These are phyloP conservation scores for Mallotus repandus DNA, from an alignment of 441 rosid genomes.

Conservation along the genomic window DNA sequence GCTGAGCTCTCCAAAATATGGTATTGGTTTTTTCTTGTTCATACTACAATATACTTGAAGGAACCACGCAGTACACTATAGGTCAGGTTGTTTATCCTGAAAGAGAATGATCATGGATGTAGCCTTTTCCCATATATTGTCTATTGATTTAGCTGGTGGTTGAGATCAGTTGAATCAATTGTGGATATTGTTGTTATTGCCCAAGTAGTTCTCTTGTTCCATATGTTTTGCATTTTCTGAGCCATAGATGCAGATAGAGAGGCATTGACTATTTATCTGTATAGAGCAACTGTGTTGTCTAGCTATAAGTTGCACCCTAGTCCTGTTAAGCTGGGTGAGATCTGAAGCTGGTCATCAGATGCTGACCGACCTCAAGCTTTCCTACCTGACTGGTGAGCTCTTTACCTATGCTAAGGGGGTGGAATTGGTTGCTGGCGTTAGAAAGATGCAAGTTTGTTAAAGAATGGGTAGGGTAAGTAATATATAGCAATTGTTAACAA, in stretches of 20 bases:
- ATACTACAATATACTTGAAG: conserved; percentile 45
- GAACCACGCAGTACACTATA: conserved; percentile 23
- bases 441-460: too few relatives aligned
- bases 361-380: too few relatives aligned
- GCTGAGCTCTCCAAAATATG: conserved; percentile 18
- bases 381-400: too few relatives aligned
- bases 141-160: conserved; percentile 23
- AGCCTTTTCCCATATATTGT: conserved; percentile 28
- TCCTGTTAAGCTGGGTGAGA: too few relatives aligned
- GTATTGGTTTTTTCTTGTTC: conserved; percentile 40
- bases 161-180: conserved; percentile 9
- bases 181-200: background rate
- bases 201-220: background rate
- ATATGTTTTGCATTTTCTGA: background rate
- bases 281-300: too few relatives aligned
- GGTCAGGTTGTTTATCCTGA: conserved; percentile 21
- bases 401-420: too few relatives aligned
- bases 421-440: too few relatives aligned
- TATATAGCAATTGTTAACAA: too few relatives aligned
- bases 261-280: too few relatives aligned
- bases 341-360: too few relatives aligned
- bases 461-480: too few relatives aligned
- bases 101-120: conserved; percentile 23
- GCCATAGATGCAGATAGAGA: background rate
- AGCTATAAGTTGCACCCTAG: too few relatives aligned